phyloP scores from a whole-genome alignment of 306 rosid species.

The Amphicarpaea edgeworthii region DNA sequence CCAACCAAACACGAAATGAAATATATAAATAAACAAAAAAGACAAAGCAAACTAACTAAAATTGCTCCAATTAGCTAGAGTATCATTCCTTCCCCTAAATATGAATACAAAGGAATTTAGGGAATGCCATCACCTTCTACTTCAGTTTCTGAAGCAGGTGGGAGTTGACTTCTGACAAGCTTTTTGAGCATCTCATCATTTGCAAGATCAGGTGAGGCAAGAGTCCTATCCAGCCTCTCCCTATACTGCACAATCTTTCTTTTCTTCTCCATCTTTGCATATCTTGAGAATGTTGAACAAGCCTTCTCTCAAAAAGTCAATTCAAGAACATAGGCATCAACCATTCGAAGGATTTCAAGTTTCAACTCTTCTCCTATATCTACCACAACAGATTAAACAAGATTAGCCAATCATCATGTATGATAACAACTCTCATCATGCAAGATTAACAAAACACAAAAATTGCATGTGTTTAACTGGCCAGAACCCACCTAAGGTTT shows the following conservation, averaged over 20 bases:
- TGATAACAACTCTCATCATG: constrained; percentile 19
- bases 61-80: not conserved
- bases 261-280: constrained; percentile 69
- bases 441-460: constrained; percentile 30
- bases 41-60: constrained; percentile 8
- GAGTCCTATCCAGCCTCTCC: constrained; percentile 79
- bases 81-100: constrained; percentile 16
- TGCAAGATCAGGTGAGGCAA: constrained; percentile 73
- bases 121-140: constrained; percentile 59
- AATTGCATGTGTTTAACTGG: constrained; percentile 3
- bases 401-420: not conserved
- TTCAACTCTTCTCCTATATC: constrained; percentile 40
- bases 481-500: not conserved
- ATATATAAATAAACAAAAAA: not conserved
- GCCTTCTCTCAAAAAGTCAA: constrained; percentile 39
- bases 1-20: constrained; percentile 36
- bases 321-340: constrained; percentile 25
- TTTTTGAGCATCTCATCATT: constrained; percentile 56
- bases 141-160: constrained; percentile 53
- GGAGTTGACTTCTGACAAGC: constrained; percentile 74
- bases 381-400: constrained; percentile 25
- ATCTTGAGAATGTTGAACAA: constrained; percentile 38
- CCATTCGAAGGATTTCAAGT: constrained; percentile 29
- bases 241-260: constrained; percentile 72
- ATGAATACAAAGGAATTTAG: constrained; percentile 18